Percentiles rank a stretch among this genome's conserved stretches.
Evolutionary conservation across 2,329 filamentous ascomycete genomes (phyloP).

Genomic region (Penicillium sp.): DNA sequence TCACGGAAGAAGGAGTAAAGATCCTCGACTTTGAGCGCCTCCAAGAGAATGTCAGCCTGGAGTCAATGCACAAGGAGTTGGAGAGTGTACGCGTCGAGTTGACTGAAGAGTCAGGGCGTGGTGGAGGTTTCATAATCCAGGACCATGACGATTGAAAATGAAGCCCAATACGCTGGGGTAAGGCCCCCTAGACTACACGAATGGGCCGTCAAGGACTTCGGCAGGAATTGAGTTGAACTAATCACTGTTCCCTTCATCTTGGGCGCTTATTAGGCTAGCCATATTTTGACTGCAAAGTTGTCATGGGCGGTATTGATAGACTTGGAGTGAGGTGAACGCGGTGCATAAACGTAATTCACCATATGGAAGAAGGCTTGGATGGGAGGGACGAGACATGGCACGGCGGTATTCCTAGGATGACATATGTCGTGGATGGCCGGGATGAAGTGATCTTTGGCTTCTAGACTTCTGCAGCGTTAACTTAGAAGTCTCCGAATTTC

Average conservation of each 20-base stretch:
- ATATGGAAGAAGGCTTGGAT: neutral
- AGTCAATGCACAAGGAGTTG: conserved; percentile 27
- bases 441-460: too few species aligned
- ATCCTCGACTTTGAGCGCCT: conserved; percentile 1
- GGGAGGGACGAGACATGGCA: neutral
- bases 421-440: too few species aligned
- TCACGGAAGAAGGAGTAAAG: neutral
- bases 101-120: conserved; percentile 32
- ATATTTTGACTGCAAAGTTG: neutral
- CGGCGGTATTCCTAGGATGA: neutral
- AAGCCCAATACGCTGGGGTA: neutral
- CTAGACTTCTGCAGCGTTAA: too few species aligned
- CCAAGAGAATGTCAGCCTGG: conserved; percentile 15
- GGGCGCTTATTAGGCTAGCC: neutral
- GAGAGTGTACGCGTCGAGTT: conserved; percentile 29
- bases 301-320: neutral
- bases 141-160: neutral
- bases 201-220: neutral
- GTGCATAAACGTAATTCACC: neutral
- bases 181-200: neutral
- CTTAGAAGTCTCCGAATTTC: too few species aligned
- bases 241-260: neutral
- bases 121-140: conserved; percentile 12
- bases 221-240: neutral
- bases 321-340: neutral